phyloP scores from a whole-genome alignment of 441 rosid species.

The Brassica hybrid region DNA sequence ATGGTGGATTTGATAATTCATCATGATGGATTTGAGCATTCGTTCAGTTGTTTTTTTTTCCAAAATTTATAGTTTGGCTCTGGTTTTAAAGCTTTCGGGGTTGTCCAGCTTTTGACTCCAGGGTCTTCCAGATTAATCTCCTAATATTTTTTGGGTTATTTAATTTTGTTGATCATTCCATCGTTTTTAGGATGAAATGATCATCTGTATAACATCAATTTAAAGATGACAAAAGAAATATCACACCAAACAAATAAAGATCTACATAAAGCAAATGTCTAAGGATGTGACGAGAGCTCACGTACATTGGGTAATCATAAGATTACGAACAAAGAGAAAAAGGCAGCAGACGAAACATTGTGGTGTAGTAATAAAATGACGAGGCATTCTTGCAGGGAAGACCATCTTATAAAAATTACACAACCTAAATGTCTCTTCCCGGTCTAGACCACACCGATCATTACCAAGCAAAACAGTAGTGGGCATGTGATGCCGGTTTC shows the following conservation, averaged over 20 bases:
- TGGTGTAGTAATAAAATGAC: background rate
- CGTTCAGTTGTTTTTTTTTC: too few relatives aligned
- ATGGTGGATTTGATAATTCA: background rate
- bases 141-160: background rate
- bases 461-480: conserved; percentile 23
- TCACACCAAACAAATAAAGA: too few relatives aligned
- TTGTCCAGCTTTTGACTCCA: background rate
- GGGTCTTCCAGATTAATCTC: background rate
- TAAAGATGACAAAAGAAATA: background rate
- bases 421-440: conserved; percentile 11
- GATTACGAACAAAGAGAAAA: too few relatives aligned
- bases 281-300: too few relatives aligned
- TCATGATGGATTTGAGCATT: background rate
- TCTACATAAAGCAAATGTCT: too few relatives aligned
- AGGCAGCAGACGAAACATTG: background rate
- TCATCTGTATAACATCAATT: background rate
- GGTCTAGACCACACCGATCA: conserved; percentile 13
- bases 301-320: too few relatives aligned
- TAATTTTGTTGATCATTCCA: background rate
- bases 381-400: background rate
- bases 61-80: background rate
- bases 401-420: conserved; percentile 17
- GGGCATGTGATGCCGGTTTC: conserved; percentile 6
- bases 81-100: background rate
- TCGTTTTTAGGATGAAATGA: background rate